Evolutionary conservation across 805 yeast species (phyloP), one percentile per base, ranked within the genome.

Genomic region (Blastobotrys peoriensis): DNA sequence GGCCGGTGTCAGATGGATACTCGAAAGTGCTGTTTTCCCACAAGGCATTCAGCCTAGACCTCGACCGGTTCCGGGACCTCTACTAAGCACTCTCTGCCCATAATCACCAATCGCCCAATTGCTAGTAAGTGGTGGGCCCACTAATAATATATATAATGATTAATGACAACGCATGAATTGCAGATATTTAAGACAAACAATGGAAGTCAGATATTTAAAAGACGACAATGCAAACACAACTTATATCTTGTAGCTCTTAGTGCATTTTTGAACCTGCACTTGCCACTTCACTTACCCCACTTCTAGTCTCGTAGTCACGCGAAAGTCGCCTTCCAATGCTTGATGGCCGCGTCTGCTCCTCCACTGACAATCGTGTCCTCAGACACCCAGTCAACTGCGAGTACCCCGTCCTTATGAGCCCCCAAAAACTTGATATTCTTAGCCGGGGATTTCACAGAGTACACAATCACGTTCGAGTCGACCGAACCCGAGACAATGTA

Each of bases 331-430:
- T 46, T 57, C 98, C 98, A 93, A 23, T 70, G 65, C 65, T 84
- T 89, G 45, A 91, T 69, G 41, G 81, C 73, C 2, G 91, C 86
- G 61, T 93, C 98, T 13, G 79, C 67, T 30, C 98, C 98, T 17
- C 78, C 81, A 50, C 83, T 78, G 5, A 79, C 76, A 34, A 89
- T 61, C 8, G 68, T 65, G 3, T 66, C 68, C 33, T 63, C 69
- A 22, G 59, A 58, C 6, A 63, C 40, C 97, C 98, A 93, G 38
- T 67, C 70, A 15, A 86, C 86, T 27, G 76, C 78, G 34, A 76
- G 75, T 38, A 86, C 87, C 46, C 98, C 98, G 48, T 79, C 91
- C 60, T 85, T 88, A 60, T 93, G 98, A 1, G 96, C 86, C 56
- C 83, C 83, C 51, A 82, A 67, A 33, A 67, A 63, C 66, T 87